Evolutionary conservation across 441 rosid species (phyloP), one percentile per base, ranked within the genome.

Genomic region (Breynia disticha): DNA sequence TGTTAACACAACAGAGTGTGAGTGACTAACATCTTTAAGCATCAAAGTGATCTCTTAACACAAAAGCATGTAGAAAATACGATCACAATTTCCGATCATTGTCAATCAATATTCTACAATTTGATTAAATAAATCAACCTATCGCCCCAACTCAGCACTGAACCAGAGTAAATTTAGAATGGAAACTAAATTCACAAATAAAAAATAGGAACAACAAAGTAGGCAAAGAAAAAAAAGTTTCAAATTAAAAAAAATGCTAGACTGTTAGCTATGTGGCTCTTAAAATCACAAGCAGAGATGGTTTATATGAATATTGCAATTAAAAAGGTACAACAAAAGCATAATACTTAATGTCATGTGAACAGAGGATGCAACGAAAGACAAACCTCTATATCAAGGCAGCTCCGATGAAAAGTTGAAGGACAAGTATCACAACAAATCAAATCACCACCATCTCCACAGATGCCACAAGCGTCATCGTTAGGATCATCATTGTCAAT

Each of bases 361-460:
- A 39, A 39, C 44, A 57, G 50, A 51, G 66, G 32, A 24, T 24
- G 32, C 32, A 24, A 39, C 19, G 11, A 19, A 15, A 16, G 19
- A 56, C 67, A 22, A 67, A 93, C 99, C 88, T 81, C 61, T 59
- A 93, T 80, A 58, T 69, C 81, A 35, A 89, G 76, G 91, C 99
- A 93, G 80, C 70, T 79, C 74, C 63, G 93, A 74, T 93, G 99
- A 74, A 77, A 89, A 50, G 99, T 93, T 55, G 99, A 89, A 42
- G 99, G 97, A 62, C 99, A 93, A 63, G 87, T 79, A 78, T 89
- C 99, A 76, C 97, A 93, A 64, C 99, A 93, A 35, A 93, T 83
- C 79, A 93, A 72, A 73, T 89, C 89, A 48, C 99, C 99, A 68
- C 99, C 99, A 73, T 93, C 99, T 54, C 93, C 99, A 57, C 99